These are phyloP conservation scores for Epichloe gansuensis DNA, from an alignment of 2,329 filamentous ascomycete genomes.

Conservation along the genomic window DNA sequence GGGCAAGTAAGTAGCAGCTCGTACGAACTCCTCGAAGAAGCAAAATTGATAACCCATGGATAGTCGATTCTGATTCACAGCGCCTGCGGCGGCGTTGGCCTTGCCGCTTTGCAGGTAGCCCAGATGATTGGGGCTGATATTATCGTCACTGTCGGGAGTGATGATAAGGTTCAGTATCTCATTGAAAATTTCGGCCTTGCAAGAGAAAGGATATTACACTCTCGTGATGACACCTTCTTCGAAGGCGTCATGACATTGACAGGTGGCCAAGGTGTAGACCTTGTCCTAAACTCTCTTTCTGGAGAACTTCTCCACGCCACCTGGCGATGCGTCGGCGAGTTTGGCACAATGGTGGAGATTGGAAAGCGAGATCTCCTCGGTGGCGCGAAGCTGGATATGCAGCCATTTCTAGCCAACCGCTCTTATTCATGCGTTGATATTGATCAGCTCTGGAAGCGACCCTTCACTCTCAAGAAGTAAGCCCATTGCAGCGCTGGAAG, in stretches of 20 bases:
- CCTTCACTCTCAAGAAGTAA: too few species aligned
- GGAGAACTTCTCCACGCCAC: conserved; percentile 17
- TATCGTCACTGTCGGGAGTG: background rate
- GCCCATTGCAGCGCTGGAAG: too few species aligned
- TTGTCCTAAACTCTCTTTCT: conserved; percentile 17
- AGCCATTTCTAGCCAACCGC: conserved; percentile 1
- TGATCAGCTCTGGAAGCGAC: background rate
- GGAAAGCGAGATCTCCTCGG: conserved; percentile 22
- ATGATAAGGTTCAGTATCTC: background rate
- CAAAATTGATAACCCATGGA: background rate
- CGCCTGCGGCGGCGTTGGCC: conserved; percentile 18
- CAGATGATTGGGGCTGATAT: background rate
- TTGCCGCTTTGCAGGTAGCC: conserved; percentile 15
- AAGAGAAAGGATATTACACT: background rate
- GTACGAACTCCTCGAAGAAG: background rate
- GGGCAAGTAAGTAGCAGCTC: conserved; percentile 1
- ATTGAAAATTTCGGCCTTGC: background rate
- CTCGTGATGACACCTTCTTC: background rate
- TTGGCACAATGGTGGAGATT: conserved; percentile 24
- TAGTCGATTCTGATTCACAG: conserved; percentile 21
- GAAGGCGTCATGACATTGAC: conserved; percentile 12
- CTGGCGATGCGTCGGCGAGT: conserved; percentile 23
- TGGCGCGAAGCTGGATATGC: conserved; percentile 29
- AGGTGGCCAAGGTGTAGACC: conserved; percentile 14
- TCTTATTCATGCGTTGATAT: background rate